Percentiles rank a stretch among this genome's conserved stretches.
These are phyloP conservation scores for Albugo candida DNA, from an alignment of 352 stramenopile species.

Conservation along the genomic window DNA sequence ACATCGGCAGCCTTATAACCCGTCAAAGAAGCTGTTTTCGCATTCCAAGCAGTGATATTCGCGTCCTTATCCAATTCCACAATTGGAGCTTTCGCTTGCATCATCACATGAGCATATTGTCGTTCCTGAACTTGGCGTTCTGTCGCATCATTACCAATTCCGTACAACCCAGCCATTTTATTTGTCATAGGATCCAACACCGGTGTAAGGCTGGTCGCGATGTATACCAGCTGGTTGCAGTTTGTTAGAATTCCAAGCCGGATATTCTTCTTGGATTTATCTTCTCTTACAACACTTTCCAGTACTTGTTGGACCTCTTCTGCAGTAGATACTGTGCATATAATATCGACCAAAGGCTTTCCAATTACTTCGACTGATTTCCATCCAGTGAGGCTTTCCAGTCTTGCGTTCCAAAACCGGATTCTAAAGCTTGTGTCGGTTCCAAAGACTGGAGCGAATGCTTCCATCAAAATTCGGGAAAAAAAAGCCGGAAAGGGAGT, in stretches of 20 bases:
- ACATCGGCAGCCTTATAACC: slow-evolving; percentile 29
- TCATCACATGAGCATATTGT: slow-evolving; percentile 38
- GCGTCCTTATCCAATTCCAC: slow-evolving; percentile 56
- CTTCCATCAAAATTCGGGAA: slow-evolving; percentile 24
- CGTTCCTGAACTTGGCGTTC: slow-evolving; percentile 18
- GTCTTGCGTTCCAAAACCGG: slow-evolving; percentile 40
- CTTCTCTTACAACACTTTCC: slow-evolving; percentile 16
- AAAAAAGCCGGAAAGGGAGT: background rate
- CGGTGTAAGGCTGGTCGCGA: slow-evolving; percentile 34
- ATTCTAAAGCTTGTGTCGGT: slow-evolving; percentile 26
- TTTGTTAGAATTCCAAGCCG: slow-evolving; percentile 22
- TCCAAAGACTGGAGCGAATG: slow-evolving; percentile 42
- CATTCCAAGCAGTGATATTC: slow-evolving; percentile 44
- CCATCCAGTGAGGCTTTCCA: slow-evolving; percentile 39
- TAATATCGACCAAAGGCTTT: slow-evolving; percentile 19
- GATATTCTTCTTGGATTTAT: slow-evolving; percentile 12
- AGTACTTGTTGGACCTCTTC: slow-evolving; percentile 15
- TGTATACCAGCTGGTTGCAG: slow-evolving; percentile 19
- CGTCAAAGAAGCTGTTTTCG: slow-evolving; percentile 35
- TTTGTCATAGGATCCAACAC: slow-evolving; percentile 9
- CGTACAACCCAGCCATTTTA: slow-evolving; percentile 18
- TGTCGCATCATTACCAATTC: slow-evolving; percentile 38
- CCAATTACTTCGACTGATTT: slow-evolving; percentile 18
- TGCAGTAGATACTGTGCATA: slow-evolving; percentile 12
- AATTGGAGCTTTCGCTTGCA: slow-evolving; percentile 57